Percentiles rank a stretch among this genome's conserved stretches.
Conservation (phyloP, 2,329 filamentous ascomycete genomes). For the Calonectria henricotiae region DNA sequence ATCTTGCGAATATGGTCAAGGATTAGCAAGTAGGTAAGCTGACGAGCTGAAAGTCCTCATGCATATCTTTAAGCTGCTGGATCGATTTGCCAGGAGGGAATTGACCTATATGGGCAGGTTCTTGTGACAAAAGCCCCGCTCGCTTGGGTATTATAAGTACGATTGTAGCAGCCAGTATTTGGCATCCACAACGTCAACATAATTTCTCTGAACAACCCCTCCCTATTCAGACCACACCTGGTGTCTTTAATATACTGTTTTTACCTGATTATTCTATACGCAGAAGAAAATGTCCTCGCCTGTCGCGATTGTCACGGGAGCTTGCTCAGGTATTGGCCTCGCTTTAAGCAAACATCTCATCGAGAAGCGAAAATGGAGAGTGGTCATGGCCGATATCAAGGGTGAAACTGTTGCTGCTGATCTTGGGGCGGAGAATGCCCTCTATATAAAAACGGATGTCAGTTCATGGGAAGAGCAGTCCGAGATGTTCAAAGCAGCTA, state of each 20-base stretch:
- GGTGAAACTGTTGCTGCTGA: constrained; percentile 2
- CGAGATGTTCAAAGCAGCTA: not conserved
- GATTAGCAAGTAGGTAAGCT: not conserved
- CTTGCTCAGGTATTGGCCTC: constrained; percentile 1
- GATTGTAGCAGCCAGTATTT: no score
- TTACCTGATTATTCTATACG: no score
- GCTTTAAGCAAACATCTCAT: constrained; percentile 12
- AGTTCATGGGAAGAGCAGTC: constrained; percentile 4
- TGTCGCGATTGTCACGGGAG: not conserved
- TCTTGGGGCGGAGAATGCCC: not conserved
- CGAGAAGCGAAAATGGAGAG: constrained; percentile 7
- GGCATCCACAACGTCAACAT: not conserved
- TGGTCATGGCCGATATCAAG: not conserved
- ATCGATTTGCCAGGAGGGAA: not conserved
- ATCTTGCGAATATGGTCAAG: not conserved
- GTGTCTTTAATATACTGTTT: not conserved
- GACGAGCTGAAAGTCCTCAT: not conserved
- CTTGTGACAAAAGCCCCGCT: not conserved
- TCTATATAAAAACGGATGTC: constrained; percentile 2
- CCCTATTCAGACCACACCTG: not conserved
- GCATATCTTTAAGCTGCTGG: not conserved
- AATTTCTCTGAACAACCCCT: not conserved
- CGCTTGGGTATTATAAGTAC: not conserved
- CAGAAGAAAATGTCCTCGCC: not conserved
- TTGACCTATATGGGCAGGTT: not conserved